Percentiles rank a stretch among this genome's conserved stretches.
Conservation (phyloP, 352 stramenopile species). For the Phytophthora foliorum region DNA sequence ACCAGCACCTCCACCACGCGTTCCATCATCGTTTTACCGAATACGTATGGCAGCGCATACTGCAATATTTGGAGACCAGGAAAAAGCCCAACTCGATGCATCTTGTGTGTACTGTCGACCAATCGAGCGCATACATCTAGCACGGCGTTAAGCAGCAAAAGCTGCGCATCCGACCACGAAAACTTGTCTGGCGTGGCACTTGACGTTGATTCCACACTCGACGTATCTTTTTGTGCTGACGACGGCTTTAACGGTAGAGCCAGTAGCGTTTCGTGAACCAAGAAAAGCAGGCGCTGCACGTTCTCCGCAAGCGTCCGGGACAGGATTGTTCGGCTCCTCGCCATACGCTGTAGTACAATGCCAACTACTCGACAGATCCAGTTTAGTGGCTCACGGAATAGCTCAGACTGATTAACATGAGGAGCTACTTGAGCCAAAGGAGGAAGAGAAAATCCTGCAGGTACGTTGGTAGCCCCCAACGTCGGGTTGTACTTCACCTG, state of each 20-base stretch:
- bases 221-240: background rate
- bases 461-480: background rate
- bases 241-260: slow-evolving; percentile 33
- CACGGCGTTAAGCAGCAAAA: slow-evolving; percentile 78
- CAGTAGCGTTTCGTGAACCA: slow-evolving; percentile 77
- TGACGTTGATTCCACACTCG: background rate
- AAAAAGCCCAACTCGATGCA: slow-evolving; percentile 73
- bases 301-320: slow-evolving; percentile 81
- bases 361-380: slow-evolving; percentile 73
- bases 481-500: slow-evolving; percentile 66
- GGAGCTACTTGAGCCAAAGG: slow-evolving; percentile 33
- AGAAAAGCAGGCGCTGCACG: slow-evolving; percentile 74
- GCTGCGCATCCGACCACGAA: slow-evolving; percentile 68
- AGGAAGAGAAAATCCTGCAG: slow-evolving; percentile 32
- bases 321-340: slow-evolving; percentile 77
- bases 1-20: slow-evolving; percentile 70
- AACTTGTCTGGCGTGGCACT: slow-evolving; percentile 26
- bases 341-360: slow-evolving; percentile 85
- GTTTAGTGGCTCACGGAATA: slow-evolving; percentile 61
- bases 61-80: slow-evolving; percentile 81
- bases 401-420: slow-evolving; percentile 40
- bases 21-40: slow-evolving; percentile 52
- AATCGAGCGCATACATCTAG: slow-evolving; percentile 80
- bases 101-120: slow-evolving; percentile 82
- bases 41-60: slow-evolving; percentile 56